These are phyloP conservation scores for Fusarium piperis DNA, from an alignment of 2,329 filamentous ascomycete species.

Conservation along the genomic window DNA sequence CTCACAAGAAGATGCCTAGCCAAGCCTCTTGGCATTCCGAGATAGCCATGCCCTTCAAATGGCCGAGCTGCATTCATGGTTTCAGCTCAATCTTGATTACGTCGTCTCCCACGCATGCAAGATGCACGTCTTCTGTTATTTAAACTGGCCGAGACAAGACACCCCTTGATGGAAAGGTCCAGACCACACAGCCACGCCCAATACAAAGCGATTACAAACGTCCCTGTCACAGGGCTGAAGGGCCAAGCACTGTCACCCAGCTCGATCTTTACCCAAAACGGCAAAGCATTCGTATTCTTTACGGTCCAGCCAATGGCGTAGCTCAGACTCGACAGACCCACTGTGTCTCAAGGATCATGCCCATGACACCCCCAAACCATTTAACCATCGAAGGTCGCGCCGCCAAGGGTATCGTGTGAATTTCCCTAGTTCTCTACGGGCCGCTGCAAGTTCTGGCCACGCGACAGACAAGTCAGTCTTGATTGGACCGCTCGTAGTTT, in stretches of 20 bases:
- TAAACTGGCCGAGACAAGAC: not conserved
- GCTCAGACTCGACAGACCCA: not conserved
- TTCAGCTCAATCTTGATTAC: not conserved
- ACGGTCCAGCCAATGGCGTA: not conserved
- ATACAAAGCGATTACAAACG: too few relatives aligned
- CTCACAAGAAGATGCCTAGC: not conserved
- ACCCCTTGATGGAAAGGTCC: not conserved
- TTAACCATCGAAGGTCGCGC: not conserved
- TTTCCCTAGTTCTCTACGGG: not conserved
- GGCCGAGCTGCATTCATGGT: not conserved
- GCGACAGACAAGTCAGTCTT: not conserved
- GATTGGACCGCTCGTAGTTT: slow-evolving; percentile 1
- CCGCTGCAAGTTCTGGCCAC: not conserved
- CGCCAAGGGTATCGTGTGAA: not conserved
- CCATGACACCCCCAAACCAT: not conserved
- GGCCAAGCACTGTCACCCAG: not conserved
- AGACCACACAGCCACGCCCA: not conserved
- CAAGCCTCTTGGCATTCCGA: not conserved
- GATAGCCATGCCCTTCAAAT: not conserved
- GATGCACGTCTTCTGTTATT: not conserved
- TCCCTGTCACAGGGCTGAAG: not conserved
- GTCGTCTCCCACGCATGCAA: not conserved
- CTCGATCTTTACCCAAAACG: not conserved
- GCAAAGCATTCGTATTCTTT: not conserved
- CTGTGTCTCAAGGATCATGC: not conserved